Evolutionary conservation across 352 stramenopile species (phyloP), one percentile per base, ranked within the genome.

Genomic region (Sclerospora graminicola): DNA sequence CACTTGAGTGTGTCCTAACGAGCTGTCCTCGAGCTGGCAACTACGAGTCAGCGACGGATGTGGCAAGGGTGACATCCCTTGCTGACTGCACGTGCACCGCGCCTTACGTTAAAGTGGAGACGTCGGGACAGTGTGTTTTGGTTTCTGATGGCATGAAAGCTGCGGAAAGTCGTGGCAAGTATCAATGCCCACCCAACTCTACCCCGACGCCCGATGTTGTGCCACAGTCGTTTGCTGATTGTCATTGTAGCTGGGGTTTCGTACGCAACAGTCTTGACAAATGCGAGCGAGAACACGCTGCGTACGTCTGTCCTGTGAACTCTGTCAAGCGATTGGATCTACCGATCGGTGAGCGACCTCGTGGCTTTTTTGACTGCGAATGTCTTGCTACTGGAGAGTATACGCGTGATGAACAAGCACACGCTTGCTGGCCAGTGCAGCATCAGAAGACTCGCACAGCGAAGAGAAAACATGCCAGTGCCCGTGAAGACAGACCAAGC

Each of bases 361-460:
- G 51, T 16, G 77, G 77, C 8, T 89, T 89, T 48, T 70, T 65
- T n/a, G 75, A 88, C 55, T 92, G 80, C 35, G 66, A 80, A 36
- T 91, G 80, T 41, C 47, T 74, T 2, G 38, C 73, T 1, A 45
- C 53, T 27, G 48, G 44, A 20, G 38, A 69, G 10, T 89, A 73
- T 41, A 33, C 46, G 10, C 72, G 77, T 11, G 75, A 87, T 35
- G 74, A 91, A 13, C 49, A 57, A 32, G 63, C 59, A 10, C 69
- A 89, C 41, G 57, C 62, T 5, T 89, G 79, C 41, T 62, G 57
- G 42, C 43, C 46, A 36, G 37, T 53, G 13, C n/a, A n/a, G n/a
- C n/a, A n/a, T n/a, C n/a, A n/a, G n/a, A 31, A 61, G 39, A 21
- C 23, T 24, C 38, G 42, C 5, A 52, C 50, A 13, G 34, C 51